A percentile compares a stretch with the other conserved stretches of the same genome.
Conservation (phyloP, 2,329 filamentous ascomycete genomes). For the Fusarium sambucinum region DNA sequence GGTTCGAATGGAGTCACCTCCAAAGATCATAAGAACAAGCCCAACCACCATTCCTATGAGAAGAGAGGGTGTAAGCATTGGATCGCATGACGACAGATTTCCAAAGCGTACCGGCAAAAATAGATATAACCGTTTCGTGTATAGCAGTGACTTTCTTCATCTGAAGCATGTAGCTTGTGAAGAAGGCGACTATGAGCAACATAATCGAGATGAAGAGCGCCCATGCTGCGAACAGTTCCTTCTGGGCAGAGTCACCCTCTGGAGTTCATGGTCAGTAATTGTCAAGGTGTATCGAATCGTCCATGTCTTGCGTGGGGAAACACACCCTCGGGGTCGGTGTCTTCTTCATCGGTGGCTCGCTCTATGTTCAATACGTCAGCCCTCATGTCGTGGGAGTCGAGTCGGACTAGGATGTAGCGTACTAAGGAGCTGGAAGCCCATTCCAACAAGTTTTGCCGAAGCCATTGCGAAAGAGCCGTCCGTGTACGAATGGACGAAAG, state of each 20-base stretch:
- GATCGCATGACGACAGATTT: conserved; percentile 36
- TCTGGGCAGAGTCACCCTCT: conserved; percentile 85
- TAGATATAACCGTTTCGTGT: conserved; percentile 97
- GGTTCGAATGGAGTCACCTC: conserved; percentile 81
- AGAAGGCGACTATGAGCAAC: conserved; percentile 92
- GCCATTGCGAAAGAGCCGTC: conserved; percentile 36
- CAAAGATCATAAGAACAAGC: conserved; percentile 83
- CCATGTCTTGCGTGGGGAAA: conserved; percentile 15
- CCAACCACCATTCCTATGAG: conserved; percentile 90
- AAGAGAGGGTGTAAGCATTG: conserved; percentile 16
- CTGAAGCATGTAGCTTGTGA: conserved; percentile 96
- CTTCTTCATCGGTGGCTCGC: conserved; percentile 50
- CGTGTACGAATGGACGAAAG: background rate
- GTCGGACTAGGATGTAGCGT: conserved; percentile 24
- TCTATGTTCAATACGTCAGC: conserved; percentile 45
- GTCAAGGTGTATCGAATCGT: conserved; percentile 1
- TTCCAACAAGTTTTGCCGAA: conserved; percentile 44
- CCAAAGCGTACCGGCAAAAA: conserved; percentile 80
- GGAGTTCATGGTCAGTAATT: conserved; percentile 46
- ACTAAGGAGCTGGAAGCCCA: conserved; percentile 53
- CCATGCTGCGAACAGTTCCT: conserved; percentile 97
- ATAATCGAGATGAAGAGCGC: conserved; percentile 96
- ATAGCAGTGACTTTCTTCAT: conserved; percentile 97
- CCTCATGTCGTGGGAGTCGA: conserved; percentile 11
- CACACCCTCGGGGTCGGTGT: conserved; percentile 53